Evolutionary conservation across 768 basidiomycete genomes (phyloP).

Genomic region (Daedaleopsis sinensis): DNA sequence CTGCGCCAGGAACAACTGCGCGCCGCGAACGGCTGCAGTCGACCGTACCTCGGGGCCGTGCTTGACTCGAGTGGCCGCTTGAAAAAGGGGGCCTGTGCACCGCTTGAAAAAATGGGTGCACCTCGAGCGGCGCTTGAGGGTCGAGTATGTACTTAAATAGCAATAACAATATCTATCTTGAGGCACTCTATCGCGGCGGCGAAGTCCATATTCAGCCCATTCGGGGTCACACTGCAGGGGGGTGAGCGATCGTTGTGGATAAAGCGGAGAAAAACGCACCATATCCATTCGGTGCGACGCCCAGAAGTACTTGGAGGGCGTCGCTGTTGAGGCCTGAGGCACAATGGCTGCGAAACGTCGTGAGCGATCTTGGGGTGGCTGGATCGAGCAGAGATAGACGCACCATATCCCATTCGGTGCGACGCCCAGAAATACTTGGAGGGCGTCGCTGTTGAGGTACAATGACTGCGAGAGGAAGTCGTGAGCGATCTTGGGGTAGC

Average conservation of each 20-base stretch:
- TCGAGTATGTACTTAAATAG: not conserved
- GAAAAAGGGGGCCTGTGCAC: not conserved
- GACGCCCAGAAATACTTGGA: not conserved
- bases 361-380: not conserved
- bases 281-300: not conserved
- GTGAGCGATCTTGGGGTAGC: too few species aligned
- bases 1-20: not conserved
- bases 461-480: too few species aligned
- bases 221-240: too few species aligned
- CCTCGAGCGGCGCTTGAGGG: not conserved
- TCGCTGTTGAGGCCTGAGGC: not conserved
- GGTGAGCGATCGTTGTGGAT: not conserved
- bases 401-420: not conserved
- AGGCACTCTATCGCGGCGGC: not conserved
- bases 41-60: conserved; percentile 4
- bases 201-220: too few species aligned
- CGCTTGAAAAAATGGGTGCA: not conserved
- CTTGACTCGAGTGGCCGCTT: not conserved
- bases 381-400: not conserved
- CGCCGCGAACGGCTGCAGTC: not conserved
- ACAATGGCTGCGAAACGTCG: too few species aligned
- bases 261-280: not conserved
- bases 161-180: not conserved
- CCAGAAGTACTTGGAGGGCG: not conserved
- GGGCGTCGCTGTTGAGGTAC: not conserved